Conservation (phyloP, 129 eudicot genomes). For the Chrysanthemum seticuspe region DNA sequence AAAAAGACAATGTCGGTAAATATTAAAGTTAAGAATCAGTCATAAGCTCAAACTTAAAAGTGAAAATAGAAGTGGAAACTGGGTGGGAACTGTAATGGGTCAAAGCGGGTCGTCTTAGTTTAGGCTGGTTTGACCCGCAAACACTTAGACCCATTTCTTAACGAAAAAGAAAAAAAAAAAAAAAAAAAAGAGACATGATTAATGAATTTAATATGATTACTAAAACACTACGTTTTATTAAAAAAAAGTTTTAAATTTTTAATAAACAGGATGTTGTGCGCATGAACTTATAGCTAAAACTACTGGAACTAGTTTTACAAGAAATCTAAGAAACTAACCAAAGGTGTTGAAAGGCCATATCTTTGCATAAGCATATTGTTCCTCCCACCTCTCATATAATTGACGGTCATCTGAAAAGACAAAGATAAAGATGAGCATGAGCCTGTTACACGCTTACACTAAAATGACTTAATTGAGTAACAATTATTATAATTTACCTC, state of each 20-base stretch:
- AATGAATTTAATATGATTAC: too few relatives aligned
- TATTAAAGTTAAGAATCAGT: neutral
- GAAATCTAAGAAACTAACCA: slow-evolving; percentile 39
- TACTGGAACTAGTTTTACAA: slow-evolving; percentile 1
- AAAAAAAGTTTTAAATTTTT: too few relatives aligned
- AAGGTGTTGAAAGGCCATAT: slow-evolving; percentile 95
- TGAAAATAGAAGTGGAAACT: neutral
- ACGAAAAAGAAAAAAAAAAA: too few relatives aligned
- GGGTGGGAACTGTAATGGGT: too few relatives aligned
- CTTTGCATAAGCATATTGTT: slow-evolving; percentile 81
- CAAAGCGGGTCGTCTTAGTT: too few relatives aligned
- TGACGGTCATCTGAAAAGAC: slow-evolving; percentile 76
- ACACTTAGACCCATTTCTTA: too few relatives aligned
- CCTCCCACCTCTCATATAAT: slow-evolving; percentile 72
- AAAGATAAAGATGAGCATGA: slow-evolving; percentile 8
- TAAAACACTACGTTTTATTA: too few relatives aligned
- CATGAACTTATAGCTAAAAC: neutral
- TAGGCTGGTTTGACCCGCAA: too few relatives aligned
- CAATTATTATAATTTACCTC: slow-evolving; percentile 48
- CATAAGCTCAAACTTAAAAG: slow-evolving; percentile 1
- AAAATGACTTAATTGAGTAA: neutral
- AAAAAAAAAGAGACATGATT: too few relatives aligned
- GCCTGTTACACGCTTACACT: neutral
- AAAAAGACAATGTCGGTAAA: slow-evolving; percentile 8
- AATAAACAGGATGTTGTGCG: too few relatives aligned